phyloP scores from a whole-genome alignment of 805 yeast genomes.

The Cyberlindnera mrakii region DNA sequence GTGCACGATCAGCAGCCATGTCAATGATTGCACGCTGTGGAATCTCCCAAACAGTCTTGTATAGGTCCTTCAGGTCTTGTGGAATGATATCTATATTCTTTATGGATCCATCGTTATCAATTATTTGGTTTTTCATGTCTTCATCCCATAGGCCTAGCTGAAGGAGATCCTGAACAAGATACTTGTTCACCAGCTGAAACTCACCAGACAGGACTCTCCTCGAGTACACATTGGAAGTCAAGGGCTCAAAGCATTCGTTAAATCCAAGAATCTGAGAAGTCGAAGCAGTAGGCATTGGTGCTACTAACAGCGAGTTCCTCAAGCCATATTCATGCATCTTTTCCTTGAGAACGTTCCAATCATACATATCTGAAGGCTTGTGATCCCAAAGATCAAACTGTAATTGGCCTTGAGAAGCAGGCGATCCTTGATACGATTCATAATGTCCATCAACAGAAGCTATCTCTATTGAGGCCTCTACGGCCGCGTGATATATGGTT shows the following conservation, averaged over 20 bases:
- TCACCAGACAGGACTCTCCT: conserved; percentile 93
- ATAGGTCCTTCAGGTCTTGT: conserved; percentile 57
- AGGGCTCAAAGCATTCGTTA: conserved; percentile 95
- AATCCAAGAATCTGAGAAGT: conserved; percentile 94
- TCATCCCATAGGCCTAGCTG: conserved; percentile 81
- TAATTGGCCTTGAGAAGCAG: conserved; percentile 75
- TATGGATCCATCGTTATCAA: conserved; percentile 79
- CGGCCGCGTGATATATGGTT: conserved; percentile 89
- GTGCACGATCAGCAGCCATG: conserved; percentile 82
- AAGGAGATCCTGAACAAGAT: conserved; percentile 74
- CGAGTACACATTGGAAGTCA: conserved; percentile 89
- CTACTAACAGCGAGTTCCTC: conserved; percentile 83
- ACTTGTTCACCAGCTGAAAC: conserved; percentile 87
- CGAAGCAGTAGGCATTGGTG: conserved; percentile 98
- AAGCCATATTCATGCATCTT: conserved; percentile 60
- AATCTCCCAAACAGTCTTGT: conserved; percentile 88
- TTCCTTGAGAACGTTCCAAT: conserved; percentile 72
- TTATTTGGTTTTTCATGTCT: conserved; percentile 68
- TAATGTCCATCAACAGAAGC: conserved; percentile 69
- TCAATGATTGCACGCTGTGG: conserved; percentile 74
- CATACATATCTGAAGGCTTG: conserved; percentile 73
- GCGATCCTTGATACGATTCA: conserved; percentile 75
- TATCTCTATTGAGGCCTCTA: conserved; percentile 79
- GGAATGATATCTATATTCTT: conserved; percentile 75
- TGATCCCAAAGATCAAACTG: conserved; percentile 86